phyloP scores from a whole-genome alignment of 2,329 filamentous ascomycete species.

The Grosmannia clavigera region DNA sequence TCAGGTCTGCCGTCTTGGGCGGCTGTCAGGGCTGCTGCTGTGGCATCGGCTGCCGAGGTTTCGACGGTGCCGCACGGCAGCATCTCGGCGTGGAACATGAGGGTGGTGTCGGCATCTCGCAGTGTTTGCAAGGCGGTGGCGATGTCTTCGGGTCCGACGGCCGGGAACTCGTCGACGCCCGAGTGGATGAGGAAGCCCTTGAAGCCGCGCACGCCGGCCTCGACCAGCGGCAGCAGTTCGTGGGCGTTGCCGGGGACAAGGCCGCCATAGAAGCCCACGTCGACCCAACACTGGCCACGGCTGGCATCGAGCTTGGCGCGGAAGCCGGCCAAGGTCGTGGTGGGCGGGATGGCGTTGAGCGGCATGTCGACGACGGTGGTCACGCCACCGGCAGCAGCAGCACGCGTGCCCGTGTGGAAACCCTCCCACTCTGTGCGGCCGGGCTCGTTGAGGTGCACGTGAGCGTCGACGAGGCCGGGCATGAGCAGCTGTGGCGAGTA shows the following conservation, averaged over 20 bases:
- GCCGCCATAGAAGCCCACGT: constrained; percentile 96
- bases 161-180: constrained; percentile 92
- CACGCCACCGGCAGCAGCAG: constrained; percentile 88
- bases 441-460: constrained; percentile 95
- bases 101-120: constrained; percentile 68
- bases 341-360: constrained; percentile 90
- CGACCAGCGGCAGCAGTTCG: constrained; percentile 68
- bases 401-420: constrained; percentile 87
- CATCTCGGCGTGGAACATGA: constrained; percentile 99
- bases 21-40: not conserved
- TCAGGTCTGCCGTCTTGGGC: constrained; percentile 48
- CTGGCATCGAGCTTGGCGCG: constrained; percentile 78
- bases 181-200: constrained; percentile 97
- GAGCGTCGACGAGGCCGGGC: constrained; percentile 87
- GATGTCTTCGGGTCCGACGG: constrained; percentile 71
- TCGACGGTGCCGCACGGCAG: constrained; percentile 44
- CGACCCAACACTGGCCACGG: constrained; percentile 85
- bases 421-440: constrained; percentile 97
- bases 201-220: constrained; percentile 83
- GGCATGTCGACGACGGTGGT: constrained; percentile 98
- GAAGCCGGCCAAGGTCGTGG: constrained; percentile 73
- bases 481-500: constrained; percentile 76
- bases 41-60: not conserved
- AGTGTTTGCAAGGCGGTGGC: constrained; percentile 68
- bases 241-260: constrained; percentile 79